Evolutionary conservation across 1,139 yeast genomes (phyloP), one percentile per base, ranked within the genome.

Genomic region (Zygosaccharomyces pseudobailii): DNA sequence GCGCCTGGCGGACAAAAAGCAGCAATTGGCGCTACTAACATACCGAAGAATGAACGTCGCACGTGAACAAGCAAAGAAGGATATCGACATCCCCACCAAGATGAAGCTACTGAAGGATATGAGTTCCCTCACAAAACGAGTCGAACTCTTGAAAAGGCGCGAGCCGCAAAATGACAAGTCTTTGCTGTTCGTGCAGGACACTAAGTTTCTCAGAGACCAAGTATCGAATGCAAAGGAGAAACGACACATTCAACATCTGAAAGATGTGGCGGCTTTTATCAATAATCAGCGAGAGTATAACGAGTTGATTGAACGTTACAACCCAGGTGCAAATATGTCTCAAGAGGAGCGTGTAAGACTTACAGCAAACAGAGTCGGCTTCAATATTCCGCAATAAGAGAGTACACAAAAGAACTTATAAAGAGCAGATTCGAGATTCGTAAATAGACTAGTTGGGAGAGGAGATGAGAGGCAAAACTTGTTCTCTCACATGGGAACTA

Each of bases 221-320:
- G 20, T 38, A 13, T 22, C 17, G 13, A 46, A 46, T 47, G 53
- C 24, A 25, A 46, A n/a, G 42, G 41, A 21, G 51, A 50, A 35
- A 2, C 59, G 59, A 32, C 45, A 50, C 13, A 21, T 55, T 5
- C 54, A 55, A 28, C 69, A 67, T 46, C 37, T 67, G 28, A 51
- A 57, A 37, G 72, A 68, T 45, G 56, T 65, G 25, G 62, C 65
- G 3, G 72, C 84, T 48, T 90, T 81, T 60, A 71, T 90, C 48
- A 72, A 73, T 42, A 80, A 84, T 53, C 97, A 90, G 66, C 74
- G 95, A 54, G 79, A 75, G 8, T 90, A 88, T 67, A 81, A 80
- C 51, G 92, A 84, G 54, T 74, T 92, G 47, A 72, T 90, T 44
- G 94, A 86, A 55, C 76, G 95, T 56, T 90, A 90, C 67, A 88